Percentiles rank a stretch among this genome's conserved stretches.
phyloP scores from a whole-genome alignment of 192 early-diverging fungal species.

The Coemansia pectinata region DNA sequence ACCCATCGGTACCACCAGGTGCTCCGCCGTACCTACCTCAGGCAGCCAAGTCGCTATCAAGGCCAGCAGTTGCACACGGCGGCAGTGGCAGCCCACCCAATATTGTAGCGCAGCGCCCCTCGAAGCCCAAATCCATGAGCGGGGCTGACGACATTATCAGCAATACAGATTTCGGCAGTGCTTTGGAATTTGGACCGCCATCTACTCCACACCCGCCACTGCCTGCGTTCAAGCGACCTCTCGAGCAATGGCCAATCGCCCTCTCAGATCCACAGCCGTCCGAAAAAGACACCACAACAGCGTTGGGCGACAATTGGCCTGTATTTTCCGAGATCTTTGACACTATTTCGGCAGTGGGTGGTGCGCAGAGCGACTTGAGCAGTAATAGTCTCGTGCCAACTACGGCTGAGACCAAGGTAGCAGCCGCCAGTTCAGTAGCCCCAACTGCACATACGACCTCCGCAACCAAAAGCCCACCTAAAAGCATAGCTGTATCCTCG shows the following conservation, averaged over 20 bases:
- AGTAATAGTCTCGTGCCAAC: slow-evolving; percentile 5
- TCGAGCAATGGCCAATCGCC: neutral
- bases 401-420: neutral
- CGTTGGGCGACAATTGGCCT: neutral
- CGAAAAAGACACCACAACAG: neutral
- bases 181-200: neutral
- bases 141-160: neutral
- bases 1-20: neutral
- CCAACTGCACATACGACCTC: neutral
- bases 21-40: neutral
- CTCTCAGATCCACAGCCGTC: neutral
- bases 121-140: neutral
- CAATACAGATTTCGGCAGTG: neutral
- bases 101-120: neutral
- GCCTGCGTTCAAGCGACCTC: neutral
- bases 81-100: neutral
- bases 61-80: neutral
- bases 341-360: neutral
- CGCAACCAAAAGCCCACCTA: neutral
- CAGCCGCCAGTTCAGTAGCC: neutral
- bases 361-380: neutral
- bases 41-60: neutral
- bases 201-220: neutral
- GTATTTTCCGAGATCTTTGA: neutral
- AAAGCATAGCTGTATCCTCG: neutral